Evolutionary conservation across 1,284 basidiomycete genomes (phyloP), one percentile per base, ranked within the genome.

Genomic region (Porodaedalea pini): DNA sequence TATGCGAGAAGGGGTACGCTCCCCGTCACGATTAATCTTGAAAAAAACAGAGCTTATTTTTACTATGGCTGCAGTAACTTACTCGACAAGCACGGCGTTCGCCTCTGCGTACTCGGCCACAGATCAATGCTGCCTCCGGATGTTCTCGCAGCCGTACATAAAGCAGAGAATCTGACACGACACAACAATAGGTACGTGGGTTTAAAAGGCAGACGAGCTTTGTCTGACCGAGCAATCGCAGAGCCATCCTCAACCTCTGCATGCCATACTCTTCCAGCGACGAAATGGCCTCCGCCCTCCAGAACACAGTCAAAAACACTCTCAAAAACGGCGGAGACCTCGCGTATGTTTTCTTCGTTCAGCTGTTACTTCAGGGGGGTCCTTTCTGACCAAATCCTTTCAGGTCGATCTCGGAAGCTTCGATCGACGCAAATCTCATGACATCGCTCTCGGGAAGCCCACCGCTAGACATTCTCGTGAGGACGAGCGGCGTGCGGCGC

Each of bases 191-290:
- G 78, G 93, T 92, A 61, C 51, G 78, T 68, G 21, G 25, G 61
- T 10, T 15, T 32, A 56, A 31, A 29, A 13, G 10, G 44, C 43
- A 15, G 5, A 32, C 51, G 7, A 19, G 15, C 34, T 19, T 31
- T 27, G 47, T 41, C 32, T 15, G n/a, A 11, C 25, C 5, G n/a
- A 15, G 32, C 27, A 34, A 52, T 54, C 40, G 6, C 58, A 96
- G 93, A 39, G 88, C 92, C 0, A 88, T 95, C 34, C 78, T 99
- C 44, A 99, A 99, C 66, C 77, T 99, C 11, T 96, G 93, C 73
- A 94, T 96, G 77, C 91, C 97, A 0, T 99, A 99, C 67, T 81
- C 92, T 0, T 90, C 94, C 2, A 81, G 88, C 40, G 92, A 99
- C 67, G 97, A 99, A 72, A 96, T 99, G 11, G 81, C 90, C 4